Conservation (phyloP, 2,329 filamentous ascomycete species). For the Macrophomina tecta region DNA sequence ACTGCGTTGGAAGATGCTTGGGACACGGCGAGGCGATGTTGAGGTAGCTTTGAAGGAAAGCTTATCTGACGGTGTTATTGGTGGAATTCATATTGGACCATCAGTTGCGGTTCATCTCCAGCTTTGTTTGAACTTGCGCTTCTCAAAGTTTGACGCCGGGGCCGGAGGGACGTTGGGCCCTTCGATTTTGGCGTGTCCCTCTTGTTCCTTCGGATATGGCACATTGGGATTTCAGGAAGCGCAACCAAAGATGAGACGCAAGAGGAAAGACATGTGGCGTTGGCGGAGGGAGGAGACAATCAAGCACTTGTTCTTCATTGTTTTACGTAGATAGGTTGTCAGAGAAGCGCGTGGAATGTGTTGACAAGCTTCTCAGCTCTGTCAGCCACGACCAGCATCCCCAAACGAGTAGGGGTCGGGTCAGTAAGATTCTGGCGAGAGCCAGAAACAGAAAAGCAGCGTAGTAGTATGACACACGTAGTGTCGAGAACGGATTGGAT, state of each 20-base stretch:
- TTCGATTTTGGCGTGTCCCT: not conserved
- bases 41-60: not conserved
- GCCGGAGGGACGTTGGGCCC: not conserved
- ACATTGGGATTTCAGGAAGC: no score
- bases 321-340: not conserved
- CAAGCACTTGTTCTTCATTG: not conserved
- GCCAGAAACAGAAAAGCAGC: not conserved
- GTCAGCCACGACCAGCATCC: not conserved
- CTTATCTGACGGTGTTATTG: no score
- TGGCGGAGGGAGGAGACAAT: not conserved
- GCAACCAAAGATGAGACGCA: no score
- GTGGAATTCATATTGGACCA: no score
- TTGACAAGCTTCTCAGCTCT: not conserved
- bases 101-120: not conserved
- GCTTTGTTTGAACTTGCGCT: not conserved
- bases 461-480: no score
- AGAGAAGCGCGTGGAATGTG: slow-evolving; percentile 1
- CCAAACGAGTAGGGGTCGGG: no score
- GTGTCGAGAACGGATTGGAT: no score
- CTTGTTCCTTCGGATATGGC: not conserved
- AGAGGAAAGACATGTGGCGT: not conserved
- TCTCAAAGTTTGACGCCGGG: not conserved
- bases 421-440: no score
- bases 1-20: not conserved
- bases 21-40: not conserved